Evolutionary conservation across 2,329 filamentous ascomycete genomes (phyloP), one percentile per base, ranked within the genome.

Genomic region (Cytospora paraplurivora): DNA sequence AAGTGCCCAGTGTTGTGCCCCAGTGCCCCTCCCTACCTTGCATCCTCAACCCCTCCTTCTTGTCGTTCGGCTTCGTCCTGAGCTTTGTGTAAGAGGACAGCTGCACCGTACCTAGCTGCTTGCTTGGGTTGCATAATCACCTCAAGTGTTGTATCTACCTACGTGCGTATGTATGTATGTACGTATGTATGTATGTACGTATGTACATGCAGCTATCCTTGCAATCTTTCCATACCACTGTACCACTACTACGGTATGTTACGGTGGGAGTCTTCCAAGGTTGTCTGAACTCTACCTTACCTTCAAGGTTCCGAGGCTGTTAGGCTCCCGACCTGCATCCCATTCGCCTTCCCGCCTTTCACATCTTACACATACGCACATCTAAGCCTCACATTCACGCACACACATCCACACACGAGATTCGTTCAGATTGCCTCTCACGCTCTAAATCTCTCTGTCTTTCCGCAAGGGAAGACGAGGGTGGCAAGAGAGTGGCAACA

Each of bases 341-440:
- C 44, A 61, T 61, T 55, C 59, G 59, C 41, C n/a, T 55, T 55
- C 51, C 55, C 51, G 37, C 32, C 41, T 21, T 49, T 47, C 51
- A 50, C 17, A 55, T 61, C 59, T 50, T 60, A 59, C 49, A 47
- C 55, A 27, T 59, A 54, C 62, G 54, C 53, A 38, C 53, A 33
- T 66, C 64, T 66, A 66, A 66, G 64, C 64, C 64, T 66, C 64
- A 50, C 19, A 21, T 19, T 19, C n/a, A 47, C 41, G 6, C 38
- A 19, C 41, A 44, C 17, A 19, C 17, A 44, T 17, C 10, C n/a
- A 7, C n/a, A 27, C 27, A 4, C 34, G 17, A 63, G 53, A 21
- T 55, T 51, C 37, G 59, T 58, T 50, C 63, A 58, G 47, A 50
- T 62, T 56, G 33, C 49, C 50, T 47, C 49, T 27, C 41, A 34